These are phyloP conservation scores for Pythium chondricola DNA, from an alignment of 352 stramenopile species.

Conservation along the genomic window DNA sequence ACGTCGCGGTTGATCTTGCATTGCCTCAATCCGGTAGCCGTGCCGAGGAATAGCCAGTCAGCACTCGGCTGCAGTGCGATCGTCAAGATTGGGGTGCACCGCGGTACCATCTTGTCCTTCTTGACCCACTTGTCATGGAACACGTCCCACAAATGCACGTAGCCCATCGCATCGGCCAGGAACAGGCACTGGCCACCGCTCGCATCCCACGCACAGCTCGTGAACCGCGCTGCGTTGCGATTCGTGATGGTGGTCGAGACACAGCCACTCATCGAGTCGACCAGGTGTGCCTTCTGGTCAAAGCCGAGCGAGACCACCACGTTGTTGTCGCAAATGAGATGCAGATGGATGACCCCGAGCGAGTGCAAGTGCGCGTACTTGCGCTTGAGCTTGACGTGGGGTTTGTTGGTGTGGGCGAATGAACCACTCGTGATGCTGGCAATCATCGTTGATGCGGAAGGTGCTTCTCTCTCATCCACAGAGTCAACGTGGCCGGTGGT, in stretches of 20 bases:
- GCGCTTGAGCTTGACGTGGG: conserved; percentile 54
- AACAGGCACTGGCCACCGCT: conserved; percentile 36
- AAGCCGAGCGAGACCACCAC: conserved; percentile 72
- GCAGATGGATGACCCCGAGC: conserved; percentile 46
- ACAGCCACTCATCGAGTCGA: conserved; percentile 55
- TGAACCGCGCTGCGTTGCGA: conserved; percentile 39
- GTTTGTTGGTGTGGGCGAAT: conserved; percentile 6
- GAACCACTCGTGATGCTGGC: background rate
- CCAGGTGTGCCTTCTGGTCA: conserved; percentile 64
- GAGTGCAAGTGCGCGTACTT: conserved; percentile 59
- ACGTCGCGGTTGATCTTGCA: conserved; percentile 57
- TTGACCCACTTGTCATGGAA: conserved; percentile 57
- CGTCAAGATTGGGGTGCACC: conserved; percentile 13
- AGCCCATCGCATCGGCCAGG: conserved; percentile 42
- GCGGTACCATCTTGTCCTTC: conserved; percentile 25
- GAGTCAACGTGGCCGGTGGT: conserved; percentile 12
- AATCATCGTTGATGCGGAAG: background rate
- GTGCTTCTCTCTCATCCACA: background rate
- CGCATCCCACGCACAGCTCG: conserved; percentile 54
- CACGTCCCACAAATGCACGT: conserved; percentile 59
- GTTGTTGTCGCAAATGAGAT: conserved; percentile 57
- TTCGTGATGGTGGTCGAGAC: conserved; percentile 55
- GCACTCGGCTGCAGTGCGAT: conserved; percentile 7
- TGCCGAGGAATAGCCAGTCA: conserved; percentile 43
- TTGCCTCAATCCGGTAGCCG: conserved; percentile 42